Base-by-base conservation (phyloP, 345 rosid genomes). In the Lepidium africanum region DNA sequence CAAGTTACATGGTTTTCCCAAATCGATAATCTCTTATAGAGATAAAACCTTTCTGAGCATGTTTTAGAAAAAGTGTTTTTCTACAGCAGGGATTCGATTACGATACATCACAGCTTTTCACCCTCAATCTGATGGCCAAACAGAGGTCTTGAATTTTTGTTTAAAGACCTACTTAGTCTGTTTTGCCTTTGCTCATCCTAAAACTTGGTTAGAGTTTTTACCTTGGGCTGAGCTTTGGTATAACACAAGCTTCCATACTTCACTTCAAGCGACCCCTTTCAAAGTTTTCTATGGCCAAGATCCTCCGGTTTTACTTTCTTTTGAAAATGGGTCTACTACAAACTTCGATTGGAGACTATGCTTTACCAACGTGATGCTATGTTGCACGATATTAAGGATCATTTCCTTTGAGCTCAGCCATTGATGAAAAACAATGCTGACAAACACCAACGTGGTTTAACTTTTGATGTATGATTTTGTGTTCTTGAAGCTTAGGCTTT, bases 251-350 rank as follows among this genome's bases (percentile, higher is more conserved):
- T 50, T 11, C 3, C 55, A 23, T 11, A 50, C 33, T 0, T 1
- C 33, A 0, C 1, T 23, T 0, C 4, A 4, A 11, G 4, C 35
- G 0, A 25, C 55, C 0, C 35, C 56, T 0, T 50, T 50, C 2
- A 12, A 50, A 4, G 36, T 50, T 0, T 16, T 50, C 0, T 25
- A 25, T 25, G 56, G 56, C 4, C 4, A 4, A 2, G 27, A 25
- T 25, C 27, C 27, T 25, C 27, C 27, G 3, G 4, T 25, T 3
- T 3, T 25, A 3, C 27, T 25, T 2, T 4, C 3, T 2, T 25
- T 25, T 25, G 27, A 25, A 3, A 4, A 0, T 0, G 27, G 4
- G 0, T 21, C 23, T 21, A 21, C 3, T 21, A 21, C 1, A 21
- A 21, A 21, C 1, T 21, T 21, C 3, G 23, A 21, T 21, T 21